These are phyloP conservation scores for Mucor indicus DNA, from an alignment of 371 early-diverging fungal genomes.

Conservation along the genomic window DNA sequence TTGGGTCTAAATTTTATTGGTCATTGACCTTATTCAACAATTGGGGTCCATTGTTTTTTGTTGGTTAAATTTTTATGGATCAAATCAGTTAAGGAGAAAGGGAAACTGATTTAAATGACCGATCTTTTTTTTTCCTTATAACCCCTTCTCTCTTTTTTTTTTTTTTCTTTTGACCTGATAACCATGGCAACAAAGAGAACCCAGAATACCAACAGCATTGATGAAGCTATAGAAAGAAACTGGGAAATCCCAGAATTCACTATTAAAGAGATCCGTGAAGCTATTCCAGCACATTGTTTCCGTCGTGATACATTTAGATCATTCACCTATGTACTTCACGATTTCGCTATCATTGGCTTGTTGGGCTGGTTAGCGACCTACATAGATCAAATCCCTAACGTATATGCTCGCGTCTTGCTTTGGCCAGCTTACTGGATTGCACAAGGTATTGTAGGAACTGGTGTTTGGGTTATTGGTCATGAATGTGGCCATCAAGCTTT, in stretches of 20 bases:
- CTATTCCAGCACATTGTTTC: constrained; percentile 86
- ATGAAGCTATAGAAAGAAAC: constrained; percentile 44
- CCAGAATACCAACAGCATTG: constrained; percentile 14
- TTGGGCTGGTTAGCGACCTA: constrained; percentile 64
- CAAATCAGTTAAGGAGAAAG: too few relatives aligned
- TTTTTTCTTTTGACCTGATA: background rate
- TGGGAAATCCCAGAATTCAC: constrained; percentile 71
- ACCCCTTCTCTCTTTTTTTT: background rate
- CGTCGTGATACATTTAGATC: constrained; percentile 72
- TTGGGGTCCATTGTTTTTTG: constrained; percentile 7
- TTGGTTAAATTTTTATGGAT: too few relatives aligned
- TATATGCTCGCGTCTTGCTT: constrained; percentile 44
- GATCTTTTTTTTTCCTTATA: background rate
- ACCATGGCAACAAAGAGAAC: constrained; percentile 26
- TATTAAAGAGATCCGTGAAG: constrained; percentile 83
- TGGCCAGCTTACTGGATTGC: constrained; percentile 80
- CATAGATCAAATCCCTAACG: constrained; percentile 57
- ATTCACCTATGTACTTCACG: constrained; percentile 67
- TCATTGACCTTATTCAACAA: constrained; percentile 1
- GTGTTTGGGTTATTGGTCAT: constrained; percentile 89
- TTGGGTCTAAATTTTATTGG: constrained; percentile 6
- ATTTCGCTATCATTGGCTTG: constrained; percentile 59
- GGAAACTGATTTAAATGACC: too few relatives aligned
- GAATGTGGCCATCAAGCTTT: constrained; percentile 87
- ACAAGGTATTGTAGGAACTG: constrained; percentile 81